Conservation (phyloP, 2,329 filamentous ascomycete species). For the Orbilia javanica region DNA sequence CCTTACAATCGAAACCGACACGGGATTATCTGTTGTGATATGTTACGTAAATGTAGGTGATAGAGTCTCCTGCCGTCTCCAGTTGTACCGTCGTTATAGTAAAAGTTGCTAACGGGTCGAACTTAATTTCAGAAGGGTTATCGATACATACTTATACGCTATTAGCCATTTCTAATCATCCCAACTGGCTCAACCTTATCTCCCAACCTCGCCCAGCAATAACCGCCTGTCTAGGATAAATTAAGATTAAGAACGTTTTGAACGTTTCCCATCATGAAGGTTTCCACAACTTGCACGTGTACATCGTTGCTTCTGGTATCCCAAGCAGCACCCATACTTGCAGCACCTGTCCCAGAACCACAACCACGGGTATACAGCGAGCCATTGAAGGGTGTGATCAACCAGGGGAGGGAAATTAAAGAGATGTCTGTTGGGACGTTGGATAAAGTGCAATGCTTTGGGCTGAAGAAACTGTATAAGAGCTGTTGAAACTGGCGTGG, state of each 20-base stretch:
- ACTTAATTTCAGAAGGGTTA: slow-evolving; percentile 19
- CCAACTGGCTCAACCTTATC: slow-evolving; percentile 9
- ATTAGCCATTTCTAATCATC: slow-evolving; percentile 15
- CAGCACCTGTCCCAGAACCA: slow-evolving; percentile 46
- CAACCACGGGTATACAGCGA: slow-evolving; percentile 41
- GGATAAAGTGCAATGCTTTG: slow-evolving; percentile 42
- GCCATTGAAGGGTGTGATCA: slow-evolving; percentile 38
- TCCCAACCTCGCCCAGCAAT: slow-evolving; percentile 9
- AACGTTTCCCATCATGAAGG: slow-evolving; percentile 19
- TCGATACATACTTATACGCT: slow-evolving; percentile 18
- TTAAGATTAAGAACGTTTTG: slow-evolving; percentile 16
- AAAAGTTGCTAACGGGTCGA: slow-evolving; percentile 18
- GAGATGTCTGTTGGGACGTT: slow-evolving; percentile 42
- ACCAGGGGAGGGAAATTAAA: slow-evolving; percentile 45
- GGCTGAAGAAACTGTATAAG: slow-evolving; percentile 53
- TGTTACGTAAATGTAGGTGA: slow-evolving; percentile 19
- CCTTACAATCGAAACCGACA: not conserved
- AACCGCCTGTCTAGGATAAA: slow-evolving; percentile 32
- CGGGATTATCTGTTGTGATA: slow-evolving; percentile 5
- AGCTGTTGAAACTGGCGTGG: slow-evolving; percentile 44
- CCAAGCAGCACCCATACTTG: slow-evolving; percentile 40
- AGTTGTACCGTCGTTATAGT: slow-evolving; percentile 7
- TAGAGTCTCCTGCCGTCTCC: not conserved
- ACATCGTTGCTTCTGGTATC: slow-evolving; percentile 38
- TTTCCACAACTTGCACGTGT: slow-evolving; percentile 38